phyloP scores from a whole-genome alignment of 2,329 filamentous ascomycete species.

The Aspergillus terreus region DNA sequence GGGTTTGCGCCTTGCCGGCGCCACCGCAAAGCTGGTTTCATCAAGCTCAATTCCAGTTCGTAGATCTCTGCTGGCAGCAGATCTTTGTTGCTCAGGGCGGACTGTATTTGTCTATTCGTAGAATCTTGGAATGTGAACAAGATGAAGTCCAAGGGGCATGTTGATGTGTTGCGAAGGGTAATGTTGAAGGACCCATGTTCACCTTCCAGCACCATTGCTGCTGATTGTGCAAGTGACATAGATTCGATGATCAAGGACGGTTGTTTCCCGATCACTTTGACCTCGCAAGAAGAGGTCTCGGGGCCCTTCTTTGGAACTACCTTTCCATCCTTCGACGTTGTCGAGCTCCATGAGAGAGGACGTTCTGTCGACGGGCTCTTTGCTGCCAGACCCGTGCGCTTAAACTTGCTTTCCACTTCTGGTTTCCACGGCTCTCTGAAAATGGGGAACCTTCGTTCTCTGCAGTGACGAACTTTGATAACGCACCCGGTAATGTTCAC shows the following conservation, averaged over 20 bases:
- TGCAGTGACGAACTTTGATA: constrained; percentile 76
- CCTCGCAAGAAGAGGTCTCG: constrained; percentile 40
- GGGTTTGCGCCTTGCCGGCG: constrained; percentile 49
- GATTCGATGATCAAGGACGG: constrained; percentile 73
- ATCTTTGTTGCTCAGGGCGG: constrained; percentile 71
- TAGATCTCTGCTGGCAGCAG: constrained; percentile 75
- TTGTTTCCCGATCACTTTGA: constrained; percentile 76
- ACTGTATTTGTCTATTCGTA: constrained; percentile 71
- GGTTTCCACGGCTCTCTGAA: constrained; percentile 74
- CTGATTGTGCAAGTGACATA: constrained; percentile 75
- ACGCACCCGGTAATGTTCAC: constrained; percentile 74
- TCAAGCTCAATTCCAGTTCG: constrained; percentile 77
- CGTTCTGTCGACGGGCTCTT: constrained; percentile 50
- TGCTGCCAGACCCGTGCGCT: constrained; percentile 65
- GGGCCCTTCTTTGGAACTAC: constrained; percentile 30
- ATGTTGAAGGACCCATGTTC: constrained; percentile 75
- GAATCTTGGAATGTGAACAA: constrained; percentile 89
- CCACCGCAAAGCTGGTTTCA: constrained; percentile 62
- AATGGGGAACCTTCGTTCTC: constrained; percentile 78
- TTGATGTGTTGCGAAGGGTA: constrained; percentile 74
- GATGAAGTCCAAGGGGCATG: constrained; percentile 75
- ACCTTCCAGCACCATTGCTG: constrained; percentile 89
- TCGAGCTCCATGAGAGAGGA: constrained; percentile 43
- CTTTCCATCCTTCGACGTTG: constrained; percentile 34
- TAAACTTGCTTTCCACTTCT: constrained; percentile 67